Conservation (phyloP, 176 grass and related monocot genomes). For the Urochloa ruziziensis region DNA sequence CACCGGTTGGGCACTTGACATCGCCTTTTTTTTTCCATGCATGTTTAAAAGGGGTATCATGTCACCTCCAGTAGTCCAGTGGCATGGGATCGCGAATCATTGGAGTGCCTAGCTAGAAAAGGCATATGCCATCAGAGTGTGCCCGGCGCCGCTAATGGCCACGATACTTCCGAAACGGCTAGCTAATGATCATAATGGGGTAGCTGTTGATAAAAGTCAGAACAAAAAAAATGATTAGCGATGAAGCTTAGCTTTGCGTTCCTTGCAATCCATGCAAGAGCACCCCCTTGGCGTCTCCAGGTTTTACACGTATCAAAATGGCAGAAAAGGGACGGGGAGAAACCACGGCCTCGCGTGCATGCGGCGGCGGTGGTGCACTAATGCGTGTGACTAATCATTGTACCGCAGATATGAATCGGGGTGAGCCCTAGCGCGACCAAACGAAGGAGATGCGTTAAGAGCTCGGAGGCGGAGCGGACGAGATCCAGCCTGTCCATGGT, state of each 20-base stretch:
- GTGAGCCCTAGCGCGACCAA: slow-evolving; percentile 13
- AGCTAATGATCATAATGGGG: slow-evolving; percentile 1
- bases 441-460: slow-evolving; percentile 2
- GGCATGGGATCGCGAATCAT: neutral
- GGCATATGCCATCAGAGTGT: neutral
- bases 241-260: slow-evolving; percentile 20
- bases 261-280: slow-evolving; percentile 47
- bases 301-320: neutral
- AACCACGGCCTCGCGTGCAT: neutral
- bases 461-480: neutral
- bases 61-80: neutral
- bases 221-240: neutral
- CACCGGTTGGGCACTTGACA: neutral
- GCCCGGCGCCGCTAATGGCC: neutral
- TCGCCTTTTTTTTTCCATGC: neutral
- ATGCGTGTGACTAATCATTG: slow-evolving; percentile 45
- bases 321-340: neutral
- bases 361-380: slow-evolving; percentile 16
- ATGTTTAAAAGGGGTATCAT: neutral
- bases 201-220: slow-evolving; percentile 6
- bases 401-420: slow-evolving; percentile 19
- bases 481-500: slow-evolving; percentile 37
- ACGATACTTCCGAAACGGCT: neutral
- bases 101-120: neutral
- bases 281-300: neutral